Evolutionary conservation across 75 land plant genomes (phyloP).

Genomic region (Pinus taeda): DNA sequence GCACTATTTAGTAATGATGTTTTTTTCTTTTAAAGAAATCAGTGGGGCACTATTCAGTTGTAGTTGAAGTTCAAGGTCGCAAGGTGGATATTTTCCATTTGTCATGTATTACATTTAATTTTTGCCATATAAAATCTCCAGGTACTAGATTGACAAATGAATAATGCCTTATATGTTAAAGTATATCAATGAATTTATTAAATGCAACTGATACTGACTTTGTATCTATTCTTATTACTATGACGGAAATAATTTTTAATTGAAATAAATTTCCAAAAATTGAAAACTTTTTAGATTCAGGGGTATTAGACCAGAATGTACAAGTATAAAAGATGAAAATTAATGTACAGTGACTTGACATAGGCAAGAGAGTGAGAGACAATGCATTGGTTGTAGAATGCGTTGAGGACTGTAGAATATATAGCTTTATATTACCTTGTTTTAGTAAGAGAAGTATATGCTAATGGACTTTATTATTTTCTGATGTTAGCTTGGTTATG

Average conservation of each 20-base stretch:
- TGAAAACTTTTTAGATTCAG: background rate
- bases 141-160: background rate
- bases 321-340: background rate
- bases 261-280: background rate
- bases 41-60: background rate
- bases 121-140: background rate
- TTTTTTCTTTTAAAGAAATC: background rate
- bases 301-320: background rate
- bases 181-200: background rate
- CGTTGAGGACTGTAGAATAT: too few species aligned
- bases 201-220: background rate
- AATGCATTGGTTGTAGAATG: too few species aligned
- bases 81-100: background rate
- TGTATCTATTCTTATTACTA: background rate
- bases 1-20: background rate
- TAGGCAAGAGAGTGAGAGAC: too few species aligned
- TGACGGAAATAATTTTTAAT: background rate
- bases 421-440: too few species aligned
- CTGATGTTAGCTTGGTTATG: too few species aligned
- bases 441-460: too few species aligned
- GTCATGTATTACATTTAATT: background rate
- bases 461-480: too few species aligned
- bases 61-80: background rate
- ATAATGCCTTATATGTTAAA: background rate
- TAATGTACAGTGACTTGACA: background rate